Percentiles rank a stretch among this genome's conserved stretches.
These are phyloP conservation scores for Pseudocercospora fuligena DNA, from an alignment of 2,329 filamentous ascomycete species.

Conservation along the genomic window DNA sequence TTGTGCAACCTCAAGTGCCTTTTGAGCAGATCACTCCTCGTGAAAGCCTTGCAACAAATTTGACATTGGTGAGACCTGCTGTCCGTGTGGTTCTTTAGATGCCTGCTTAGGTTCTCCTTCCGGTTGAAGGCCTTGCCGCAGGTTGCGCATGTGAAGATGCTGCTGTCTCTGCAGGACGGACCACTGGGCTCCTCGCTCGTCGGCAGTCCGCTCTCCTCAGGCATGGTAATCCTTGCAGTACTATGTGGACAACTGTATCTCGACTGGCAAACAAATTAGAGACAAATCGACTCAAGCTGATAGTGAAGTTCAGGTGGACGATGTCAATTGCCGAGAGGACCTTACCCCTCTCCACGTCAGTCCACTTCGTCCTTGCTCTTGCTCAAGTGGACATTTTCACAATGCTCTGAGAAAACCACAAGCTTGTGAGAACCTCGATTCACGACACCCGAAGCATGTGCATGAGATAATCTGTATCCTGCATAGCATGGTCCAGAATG, in stretches of 20 bases:
- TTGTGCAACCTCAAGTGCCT: neutral
- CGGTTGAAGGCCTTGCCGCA: neutral
- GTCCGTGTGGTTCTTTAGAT: neutral
- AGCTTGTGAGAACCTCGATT: no score
- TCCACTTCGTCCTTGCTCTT: neutral
- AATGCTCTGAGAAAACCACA: no score
- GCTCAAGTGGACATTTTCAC: no score
- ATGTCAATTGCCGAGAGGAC: neutral
- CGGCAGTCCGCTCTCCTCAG: neutral
- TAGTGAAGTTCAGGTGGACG: neutral
- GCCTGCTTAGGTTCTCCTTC: conserved; percentile 5
- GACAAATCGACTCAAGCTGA: no score
- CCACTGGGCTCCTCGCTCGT: neutral
- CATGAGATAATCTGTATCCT: conserved; percentile 3
- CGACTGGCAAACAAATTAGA: no score
- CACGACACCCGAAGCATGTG: neutral
- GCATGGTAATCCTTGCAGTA: neutral
- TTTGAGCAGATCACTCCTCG: conserved; percentile 8
- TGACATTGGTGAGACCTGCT: neutral
- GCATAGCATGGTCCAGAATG: neutral
- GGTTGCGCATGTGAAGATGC: conserved; percentile 1
- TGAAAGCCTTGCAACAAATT: neutral
- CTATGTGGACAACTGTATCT: no score
- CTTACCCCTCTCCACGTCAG: neutral
- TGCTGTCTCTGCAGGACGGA: neutral